Conservation (phyloP, 2,329 filamentous ascomycete genomes). For the Alternaria brassicae region DNA sequence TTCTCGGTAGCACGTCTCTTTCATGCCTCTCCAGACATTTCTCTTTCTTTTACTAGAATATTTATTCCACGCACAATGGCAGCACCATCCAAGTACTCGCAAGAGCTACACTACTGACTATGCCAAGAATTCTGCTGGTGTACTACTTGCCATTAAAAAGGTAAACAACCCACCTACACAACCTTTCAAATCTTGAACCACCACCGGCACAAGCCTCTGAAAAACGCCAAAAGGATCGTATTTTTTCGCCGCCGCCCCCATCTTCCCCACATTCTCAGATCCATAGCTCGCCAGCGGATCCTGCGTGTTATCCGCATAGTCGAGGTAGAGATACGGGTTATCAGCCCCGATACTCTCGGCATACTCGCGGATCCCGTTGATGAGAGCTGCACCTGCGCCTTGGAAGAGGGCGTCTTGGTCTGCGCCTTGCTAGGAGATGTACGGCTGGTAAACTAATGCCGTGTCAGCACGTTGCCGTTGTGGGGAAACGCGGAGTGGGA, state of each 20-base stretch:
- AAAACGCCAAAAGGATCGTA: slow-evolving; percentile 35
- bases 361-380: slow-evolving; percentile 24
- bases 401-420: slow-evolving; percentile 31
- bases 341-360: slow-evolving; percentile 29
- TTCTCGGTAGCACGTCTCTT: no score
- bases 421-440: slow-evolving; percentile 31
- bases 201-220: slow-evolving; percentile 34
- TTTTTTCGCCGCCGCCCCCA: slow-evolving; percentile 28
- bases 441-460: slow-evolving; percentile 28
- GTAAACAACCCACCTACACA: not conserved
- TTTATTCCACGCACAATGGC: no score
- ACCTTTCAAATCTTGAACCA: slow-evolving; percentile 39
- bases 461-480: no score
- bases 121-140: no score
- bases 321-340: slow-evolving; percentile 42
- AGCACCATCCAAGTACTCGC: no score
- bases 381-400: slow-evolving; percentile 21
- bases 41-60: no score
- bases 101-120: no score
- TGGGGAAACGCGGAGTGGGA: not conserved
- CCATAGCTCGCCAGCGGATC: slow-evolving; percentile 35
- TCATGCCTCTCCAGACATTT: no score
- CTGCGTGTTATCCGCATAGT: slow-evolving; percentile 40
- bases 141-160: no score
- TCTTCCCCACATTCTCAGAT: slow-evolving; percentile 24